Evolutionary conservation across 768 basidiomycete genomes (phyloP), one percentile per base, ranked within the genome.

Genomic region (Suillus cothurnatus): DNA sequence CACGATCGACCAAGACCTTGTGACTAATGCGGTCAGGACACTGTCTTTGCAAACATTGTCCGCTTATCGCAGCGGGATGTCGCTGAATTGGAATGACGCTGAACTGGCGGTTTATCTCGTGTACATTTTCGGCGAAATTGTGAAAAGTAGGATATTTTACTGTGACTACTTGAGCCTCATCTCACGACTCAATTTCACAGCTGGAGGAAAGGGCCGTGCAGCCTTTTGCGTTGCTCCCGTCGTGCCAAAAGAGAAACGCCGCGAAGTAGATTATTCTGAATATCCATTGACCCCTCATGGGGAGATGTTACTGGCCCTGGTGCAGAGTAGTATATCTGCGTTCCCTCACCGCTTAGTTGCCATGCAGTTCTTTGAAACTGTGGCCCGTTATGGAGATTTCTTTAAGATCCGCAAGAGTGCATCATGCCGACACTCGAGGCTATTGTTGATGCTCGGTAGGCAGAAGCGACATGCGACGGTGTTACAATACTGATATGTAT

Each of bases 101-200:
- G 97, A 99, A 76, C 84, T 99, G 23, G 95, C 93, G 0, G 81
- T 97, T n/a, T 95, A 95, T 75, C 83, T 99, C 31, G 88, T 98
- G 12, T 98, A 89, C 73, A 92, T 97, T 39, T 99, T 93, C 71
- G 97, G 97, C 50, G 95, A 97, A 75, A 87, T 97, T 69, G 89
- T 88, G 76, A 97, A 94, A 82, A 87, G 96, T 95, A 64, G 61
- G 23, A 58, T 47, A 47, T 34, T 9, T 49, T 28, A 60, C 57
- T 5, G 32, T 26, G 14, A 31, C 34, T 60, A 28, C 39, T 14
- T 32, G 26, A 55, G 28, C 36, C 21, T 55, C 41, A 59, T 47
- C 64, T 68, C 59, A 68, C 21, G 15, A 69, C 66, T 21, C 61
- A 7, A 63, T 2, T 50, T 62, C n/a, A 21, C 64, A 92, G 88